Base-by-base conservation (phyloP, 2,329 filamentous ascomycete genomes). In the Leptographium radiaticola region DNA sequence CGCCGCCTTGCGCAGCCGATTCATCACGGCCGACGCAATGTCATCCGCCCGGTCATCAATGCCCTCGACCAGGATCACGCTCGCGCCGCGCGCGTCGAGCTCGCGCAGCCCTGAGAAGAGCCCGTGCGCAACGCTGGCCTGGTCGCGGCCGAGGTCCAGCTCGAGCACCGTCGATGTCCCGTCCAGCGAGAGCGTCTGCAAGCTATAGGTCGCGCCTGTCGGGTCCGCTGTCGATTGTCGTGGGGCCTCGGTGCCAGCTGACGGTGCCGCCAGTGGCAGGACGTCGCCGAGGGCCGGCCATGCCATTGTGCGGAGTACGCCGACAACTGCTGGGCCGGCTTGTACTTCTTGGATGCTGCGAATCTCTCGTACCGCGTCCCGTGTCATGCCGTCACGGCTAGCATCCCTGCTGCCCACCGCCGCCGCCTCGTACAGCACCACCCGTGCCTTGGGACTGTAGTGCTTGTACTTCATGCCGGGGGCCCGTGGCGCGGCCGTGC, bases 401-500 rank as follows among this genome's bases (percentile, higher is more conserved):
- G n/a, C n/a, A n/a, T n/a, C n/a, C n/a, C n/a, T n/a, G n/a, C n/a
- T n/a, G n/a, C n/a, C n/a, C n/a, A n/a, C n/a, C n/a, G n/a, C n/a
- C n/a, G n/a, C 45, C 60, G 69, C 49, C 65, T 95, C 88, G 64
- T 89, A 95, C 2, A 97, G 73, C 15, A 95, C 72, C 2, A 98
- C 90, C 47, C 77, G 81, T 1, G 93, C 94, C 66, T 84, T 87
- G 1, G 93, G 93, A 45, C 90, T 95, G 64, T 98, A 98, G 66
- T 98, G 93, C 65, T 93, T 88, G 67, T 98, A 98, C 70, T 98
- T 98, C 93, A 98, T 98, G 1, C 93, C 93, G 0, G 93, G 93
- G 1, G 93, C 93, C 54, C 88, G 77, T 0, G 93, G 93, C 11
- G 77, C 76, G 3, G 42, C n/a, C 7, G 42, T n/a, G 20, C 6